Conservation (phyloP, 306 rosid species). For the Echinosophora koreensis region DNA sequence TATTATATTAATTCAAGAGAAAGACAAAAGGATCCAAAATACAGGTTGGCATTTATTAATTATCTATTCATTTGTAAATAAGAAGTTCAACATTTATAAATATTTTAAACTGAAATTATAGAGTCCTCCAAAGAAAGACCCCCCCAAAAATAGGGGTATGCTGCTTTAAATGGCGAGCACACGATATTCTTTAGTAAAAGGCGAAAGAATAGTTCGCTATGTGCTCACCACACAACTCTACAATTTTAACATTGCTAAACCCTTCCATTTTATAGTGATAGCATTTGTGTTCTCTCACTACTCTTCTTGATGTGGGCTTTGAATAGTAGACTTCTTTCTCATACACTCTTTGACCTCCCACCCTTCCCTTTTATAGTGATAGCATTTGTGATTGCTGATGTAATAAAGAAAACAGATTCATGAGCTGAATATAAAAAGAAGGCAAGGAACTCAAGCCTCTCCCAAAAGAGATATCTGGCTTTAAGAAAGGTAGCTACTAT, state of each 20-base stretch:
- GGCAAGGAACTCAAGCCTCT: background rate
- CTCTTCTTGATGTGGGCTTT: background rate
- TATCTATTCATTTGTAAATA: too few relatives aligned
- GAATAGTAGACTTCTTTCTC: too few relatives aligned
- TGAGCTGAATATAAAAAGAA: background rate
- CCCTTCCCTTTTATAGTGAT: background rate
- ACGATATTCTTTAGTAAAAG: slow-evolving; percentile 60
- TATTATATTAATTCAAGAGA: too few relatives aligned
- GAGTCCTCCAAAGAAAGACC: background rate
- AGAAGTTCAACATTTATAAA: too few relatives aligned
- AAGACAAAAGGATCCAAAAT: too few relatives aligned
- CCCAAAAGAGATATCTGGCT: background rate
- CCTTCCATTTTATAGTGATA: background rate
- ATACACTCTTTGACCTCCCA: too few relatives aligned
- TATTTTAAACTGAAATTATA: background rate
- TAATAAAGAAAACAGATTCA: too few relatives aligned
- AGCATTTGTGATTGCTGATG: too few relatives aligned
- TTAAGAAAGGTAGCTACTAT: background rate
- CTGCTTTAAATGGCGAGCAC: slow-evolving; percentile 4
- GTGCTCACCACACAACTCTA: slow-evolving; percentile 51
- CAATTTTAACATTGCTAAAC: accelerated
- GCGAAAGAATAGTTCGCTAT: slow-evolving; percentile 59
- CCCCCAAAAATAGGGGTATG: slow-evolving; percentile 48
- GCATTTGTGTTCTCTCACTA: background rate
- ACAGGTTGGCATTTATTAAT: too few relatives aligned